Conservation (phyloP, 2,329 filamentous ascomycete species). For the Diaporthe amygdali region DNA sequence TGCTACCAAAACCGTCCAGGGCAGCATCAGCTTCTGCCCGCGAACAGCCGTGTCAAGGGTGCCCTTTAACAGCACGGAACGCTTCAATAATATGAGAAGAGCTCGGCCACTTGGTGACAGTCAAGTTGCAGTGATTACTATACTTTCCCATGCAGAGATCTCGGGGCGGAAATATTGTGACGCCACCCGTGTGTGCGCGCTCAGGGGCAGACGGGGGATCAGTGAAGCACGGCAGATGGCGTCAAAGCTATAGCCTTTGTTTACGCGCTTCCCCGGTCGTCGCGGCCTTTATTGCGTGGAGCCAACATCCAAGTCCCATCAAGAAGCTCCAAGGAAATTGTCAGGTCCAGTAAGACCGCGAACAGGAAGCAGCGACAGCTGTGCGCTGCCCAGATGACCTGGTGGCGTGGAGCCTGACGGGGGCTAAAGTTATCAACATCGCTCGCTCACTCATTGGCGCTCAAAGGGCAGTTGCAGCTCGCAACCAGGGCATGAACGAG, state of each 20-base stretch:
- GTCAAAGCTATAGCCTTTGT: neutral
- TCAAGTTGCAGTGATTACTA: neutral
- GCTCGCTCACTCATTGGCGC: neutral
- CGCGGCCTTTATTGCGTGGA: neutral
- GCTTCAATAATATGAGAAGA: no score
- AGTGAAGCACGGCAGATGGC: neutral
- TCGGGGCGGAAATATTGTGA: neutral
- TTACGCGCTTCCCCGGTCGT: neutral
- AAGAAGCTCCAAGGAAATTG: neutral
- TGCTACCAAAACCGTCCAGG: slow-evolving; percentile 12
- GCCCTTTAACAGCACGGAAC: neutral
- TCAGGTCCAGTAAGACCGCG: no score
- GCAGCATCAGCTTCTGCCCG: neutral
- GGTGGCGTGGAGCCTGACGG: neutral
- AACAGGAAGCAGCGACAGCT: neutral
- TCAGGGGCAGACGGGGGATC: neutral
- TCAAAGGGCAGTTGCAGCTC: neutral
- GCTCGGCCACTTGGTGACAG: neutral
- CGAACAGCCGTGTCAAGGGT: neutral
- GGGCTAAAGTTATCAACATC: neutral
- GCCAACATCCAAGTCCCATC: neutral
- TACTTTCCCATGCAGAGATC: neutral
- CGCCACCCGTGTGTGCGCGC: neutral
- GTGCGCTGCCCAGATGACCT: neutral
- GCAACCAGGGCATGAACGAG: neutral